Percentiles rank a stretch among this genome's conserved stretches.
Evolutionary conservation across 2,329 filamentous ascomycete species (phyloP).

Genomic region (Fusarium paranaense): DNA sequence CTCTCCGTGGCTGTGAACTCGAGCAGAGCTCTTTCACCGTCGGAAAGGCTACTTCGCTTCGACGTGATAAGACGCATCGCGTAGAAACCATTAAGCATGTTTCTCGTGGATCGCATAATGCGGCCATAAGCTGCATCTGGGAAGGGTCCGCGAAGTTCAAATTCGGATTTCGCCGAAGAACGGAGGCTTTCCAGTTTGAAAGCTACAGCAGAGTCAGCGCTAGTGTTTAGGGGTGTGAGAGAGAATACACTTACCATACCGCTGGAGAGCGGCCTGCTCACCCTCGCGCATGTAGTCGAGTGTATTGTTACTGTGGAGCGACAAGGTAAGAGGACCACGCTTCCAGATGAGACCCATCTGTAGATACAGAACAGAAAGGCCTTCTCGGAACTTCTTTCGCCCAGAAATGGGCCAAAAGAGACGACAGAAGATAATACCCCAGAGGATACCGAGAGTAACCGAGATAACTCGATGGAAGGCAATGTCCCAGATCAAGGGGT

Average conservation of each 20-base stretch:
- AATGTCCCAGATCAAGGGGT: conserved; percentile 89
- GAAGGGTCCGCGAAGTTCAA: conserved; percentile 89
- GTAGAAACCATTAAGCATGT: conserved; percentile 93
- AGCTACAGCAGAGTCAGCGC: conserved; percentile 49
- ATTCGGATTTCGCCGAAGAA: conserved; percentile 81
- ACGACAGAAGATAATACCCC: conserved; percentile 91
- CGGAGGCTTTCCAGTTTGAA: conserved; percentile 80
- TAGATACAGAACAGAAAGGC: conserved; percentile 89
- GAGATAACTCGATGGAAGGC: conserved; percentile 87
- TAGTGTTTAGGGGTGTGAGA: too few species aligned
- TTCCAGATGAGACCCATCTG: conserved; percentile 98
- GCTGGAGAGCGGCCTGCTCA: conserved; percentile 88
- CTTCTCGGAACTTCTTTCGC: conserved; percentile 87
- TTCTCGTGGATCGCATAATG: conserved; percentile 82
- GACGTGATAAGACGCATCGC: conserved; percentile 94
- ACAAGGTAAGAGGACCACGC: conserved; percentile 83
- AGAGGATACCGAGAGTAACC: conserved; percentile 87
- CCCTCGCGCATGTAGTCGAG: conserved; percentile 85
- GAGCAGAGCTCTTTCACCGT: conserved; percentile 85
- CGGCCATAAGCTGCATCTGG: conserved; percentile 77
- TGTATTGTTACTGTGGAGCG: conserved; percentile 69
- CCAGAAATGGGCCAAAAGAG: conserved; percentile 95
- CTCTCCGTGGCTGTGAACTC: conserved; percentile 84
- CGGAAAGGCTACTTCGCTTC: conserved; percentile 79
- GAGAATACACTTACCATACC: conserved; percentile 64